Base-by-base conservation (phyloP, 352 stramenopile species). In the Globisporangium ultimum region DNA sequence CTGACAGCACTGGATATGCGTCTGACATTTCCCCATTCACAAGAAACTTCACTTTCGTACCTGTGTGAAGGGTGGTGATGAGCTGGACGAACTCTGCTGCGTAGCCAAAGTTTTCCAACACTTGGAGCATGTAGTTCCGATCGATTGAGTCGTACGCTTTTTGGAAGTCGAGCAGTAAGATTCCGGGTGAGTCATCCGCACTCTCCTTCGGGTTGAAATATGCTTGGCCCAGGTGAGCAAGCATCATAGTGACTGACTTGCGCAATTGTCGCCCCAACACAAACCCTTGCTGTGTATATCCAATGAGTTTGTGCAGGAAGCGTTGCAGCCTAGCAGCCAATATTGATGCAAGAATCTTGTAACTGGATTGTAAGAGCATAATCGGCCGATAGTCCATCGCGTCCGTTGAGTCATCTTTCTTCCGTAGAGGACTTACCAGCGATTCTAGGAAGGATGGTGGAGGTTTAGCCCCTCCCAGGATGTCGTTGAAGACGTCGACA, bases 301-400 rank as follows among this genome's bases (percentile, higher is more conserved):
- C 42, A 51, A 74, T 61, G 3, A 70, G n/a, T 1, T 1, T 7
- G 0, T 21, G 3, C 3, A 65, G 50, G 11, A 41, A 55, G 0
- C 11, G 0, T 40, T 75, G 63, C 0, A 75, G 1, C 0, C 60
- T 42, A 0, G 4, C 5, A 0, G 60, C 63, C 0, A 75, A 11
- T 0, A 75, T 14, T 28, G 53, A 50, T 6, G 64, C 58, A 12
- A 70, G 28, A 17, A 76, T 57, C 38, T 76, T 76, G 64, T 72
- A 76, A 22, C 50, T 55, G 5, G 64, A 60, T 6, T 60, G 50
- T 7, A 76, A 58, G 0, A 76, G 43, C 14, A 59, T 48, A 14
- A 69, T 72, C 1, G 68, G 64, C 0, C 68, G 3, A 36, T 72
- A 72, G 28, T 72, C 53, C 20, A 67, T 61, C 1, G 53, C 22